A percentile compares a stretch with the other conserved stretches of the same genome.
Conservation (phyloP, 108 stramenopile genomes). For the Pseudonitzschia multiseries region DNA sequence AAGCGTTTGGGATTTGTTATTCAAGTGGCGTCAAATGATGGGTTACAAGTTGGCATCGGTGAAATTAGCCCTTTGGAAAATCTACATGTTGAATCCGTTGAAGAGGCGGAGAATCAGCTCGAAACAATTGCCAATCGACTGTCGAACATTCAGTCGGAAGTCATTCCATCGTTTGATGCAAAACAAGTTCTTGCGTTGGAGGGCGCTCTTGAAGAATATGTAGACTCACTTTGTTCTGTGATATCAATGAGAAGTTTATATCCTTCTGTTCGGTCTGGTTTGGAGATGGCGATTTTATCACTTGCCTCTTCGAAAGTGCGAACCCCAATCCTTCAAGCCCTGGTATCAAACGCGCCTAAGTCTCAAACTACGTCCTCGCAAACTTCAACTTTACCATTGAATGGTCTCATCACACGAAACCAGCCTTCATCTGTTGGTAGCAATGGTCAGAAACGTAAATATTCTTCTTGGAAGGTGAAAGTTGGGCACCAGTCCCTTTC, state of each 20-base stretch:
- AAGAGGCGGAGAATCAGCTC: constrained; percentile 57
- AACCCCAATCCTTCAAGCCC: constrained; percentile 57
- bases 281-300: constrained; percentile 85
- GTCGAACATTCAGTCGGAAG: constrained; percentile 18
- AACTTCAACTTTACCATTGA: constrained; percentile 44
- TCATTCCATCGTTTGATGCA: constrained; percentile 43
- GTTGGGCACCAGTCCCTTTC: constrained; percentile 56
- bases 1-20: constrained; percentile 65
- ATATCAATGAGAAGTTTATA: constrained; percentile 31
- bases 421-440: background rate
- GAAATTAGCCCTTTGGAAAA: constrained; percentile 76
- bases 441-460: constrained; percentile 18
- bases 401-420: constrained; percentile 69
- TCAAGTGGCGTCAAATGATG: constrained; percentile 61
- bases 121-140: constrained; percentile 37
- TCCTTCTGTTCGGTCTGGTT: constrained; percentile 62
- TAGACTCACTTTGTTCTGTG: constrained; percentile 38
- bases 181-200: constrained; percentile 49
- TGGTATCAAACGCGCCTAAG: constrained; percentile 30
- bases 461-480: constrained; percentile 76
- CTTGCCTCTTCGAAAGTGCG: constrained; percentile 54
- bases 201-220: constrained; percentile 46
- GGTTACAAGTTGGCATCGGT: constrained; percentile 68
- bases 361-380: background rate
- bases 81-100: constrained; percentile 69